Evolutionary conservation across 768 basidiomycete species (phyloP).

Genomic region (Suillus subalutaceus): DNA sequence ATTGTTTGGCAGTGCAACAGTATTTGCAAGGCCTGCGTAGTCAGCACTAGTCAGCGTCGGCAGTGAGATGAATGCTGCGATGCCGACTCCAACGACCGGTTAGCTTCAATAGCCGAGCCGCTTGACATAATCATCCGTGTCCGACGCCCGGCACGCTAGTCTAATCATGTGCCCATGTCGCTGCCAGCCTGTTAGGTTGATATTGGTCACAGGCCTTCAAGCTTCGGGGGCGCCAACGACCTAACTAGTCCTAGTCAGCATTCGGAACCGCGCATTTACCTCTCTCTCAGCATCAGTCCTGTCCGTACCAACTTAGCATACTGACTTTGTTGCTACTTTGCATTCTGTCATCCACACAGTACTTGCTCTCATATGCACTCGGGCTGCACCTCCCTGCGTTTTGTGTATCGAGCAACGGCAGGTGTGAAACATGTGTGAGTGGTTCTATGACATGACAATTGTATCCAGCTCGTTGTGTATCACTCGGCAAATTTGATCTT

Average conservation of each 20-base stretch:
- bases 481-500: background rate
- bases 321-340: background rate
- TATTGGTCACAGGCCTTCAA: no score
- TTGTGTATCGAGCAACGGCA: background rate
- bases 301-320: background rate
- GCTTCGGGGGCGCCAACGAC: background rate
- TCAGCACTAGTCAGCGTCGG: conserved; percentile 13
- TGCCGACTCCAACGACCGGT: conserved; percentile 6
- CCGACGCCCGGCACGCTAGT: background rate
- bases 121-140: conserved; percentile 20
- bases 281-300: background rate
- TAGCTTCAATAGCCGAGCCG: conserved; percentile 11
- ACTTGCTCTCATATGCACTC: background rate
- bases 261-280: background rate
- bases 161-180: background rate
- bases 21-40: conserved; percentile 6
- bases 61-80: background rate
- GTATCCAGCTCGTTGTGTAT: background rate
- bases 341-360: background rate
- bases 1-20: background rate
- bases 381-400: background rate
- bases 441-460: background rate
- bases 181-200: no score
- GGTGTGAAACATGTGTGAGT: background rate
- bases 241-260: background rate